Percentiles rank a stretch among this genome's conserved stretches.
These are phyloP conservation scores for Wickerhamomyces bisporus DNA, from an alignment of 805 yeast species.

Conservation along the genomic window DNA sequence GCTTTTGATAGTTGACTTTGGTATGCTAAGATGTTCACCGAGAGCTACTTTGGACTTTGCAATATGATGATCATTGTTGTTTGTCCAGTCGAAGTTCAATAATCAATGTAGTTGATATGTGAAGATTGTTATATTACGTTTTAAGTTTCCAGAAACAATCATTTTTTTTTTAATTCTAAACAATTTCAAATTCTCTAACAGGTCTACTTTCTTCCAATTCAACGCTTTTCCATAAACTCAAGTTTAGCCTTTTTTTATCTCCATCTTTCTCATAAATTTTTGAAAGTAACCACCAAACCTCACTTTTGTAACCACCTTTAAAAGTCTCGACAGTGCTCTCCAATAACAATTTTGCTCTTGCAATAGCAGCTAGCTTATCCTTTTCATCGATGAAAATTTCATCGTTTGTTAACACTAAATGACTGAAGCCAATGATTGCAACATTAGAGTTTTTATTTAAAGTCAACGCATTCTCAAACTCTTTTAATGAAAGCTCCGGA, in stretches of 20 bases:
- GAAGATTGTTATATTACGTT: too few relatives aligned
- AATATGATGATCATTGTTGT: too few relatives aligned
- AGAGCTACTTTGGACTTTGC: too few relatives aligned
- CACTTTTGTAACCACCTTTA: conserved; percentile 44
- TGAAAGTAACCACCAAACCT: conserved; percentile 67
- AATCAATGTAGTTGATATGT: too few relatives aligned
- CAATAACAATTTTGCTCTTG: conserved; percentile 30
- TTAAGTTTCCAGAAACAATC: too few relatives aligned
- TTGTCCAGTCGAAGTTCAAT: too few relatives aligned
- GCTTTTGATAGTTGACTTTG: too few relatives aligned
- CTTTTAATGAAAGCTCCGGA: conserved; percentile 46
- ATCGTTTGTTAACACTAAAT: conserved; percentile 11
- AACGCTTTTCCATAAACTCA: conserved; percentile 57
- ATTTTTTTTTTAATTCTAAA: background rate
- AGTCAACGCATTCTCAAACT: conserved; percentile 47
- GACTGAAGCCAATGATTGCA: conserved; percentile 18
- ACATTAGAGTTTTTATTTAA: conserved; percentile 8
- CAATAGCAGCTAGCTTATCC: conserved; percentile 58
- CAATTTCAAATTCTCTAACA: conserved; percentile 31
- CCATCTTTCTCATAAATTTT: conserved; percentile 54
- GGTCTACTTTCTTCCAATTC: conserved; percentile 60
- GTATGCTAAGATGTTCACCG: too few relatives aligned
- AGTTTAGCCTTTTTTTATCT: conserved; percentile 43
- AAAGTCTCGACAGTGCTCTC: conserved; percentile 32
- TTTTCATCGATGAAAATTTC: conserved; percentile 43